Base-by-base conservation (phyloP, 2,329 filamentous ascomycete genomes). In the Trichoderma sp. region DNA sequence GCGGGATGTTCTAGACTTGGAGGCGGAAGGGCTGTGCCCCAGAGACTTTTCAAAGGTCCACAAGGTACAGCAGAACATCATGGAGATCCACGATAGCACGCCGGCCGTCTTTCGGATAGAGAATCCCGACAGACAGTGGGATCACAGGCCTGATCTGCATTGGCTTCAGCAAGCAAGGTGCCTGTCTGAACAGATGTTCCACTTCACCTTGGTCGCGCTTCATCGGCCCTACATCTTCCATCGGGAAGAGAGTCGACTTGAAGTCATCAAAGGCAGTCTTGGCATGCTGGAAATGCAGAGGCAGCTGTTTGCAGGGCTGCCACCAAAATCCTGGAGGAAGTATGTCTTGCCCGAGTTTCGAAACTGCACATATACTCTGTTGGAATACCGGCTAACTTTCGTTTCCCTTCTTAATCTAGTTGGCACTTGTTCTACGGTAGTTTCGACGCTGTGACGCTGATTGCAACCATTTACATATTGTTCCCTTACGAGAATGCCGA, bases 221-320 rank as follows among this genome's bases (percentile, higher is more conserved):
- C 89, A 91, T 73, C 83, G 88, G 28, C 88, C 88, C 0, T 91
- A 90, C 75, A 85, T 91, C 23, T 90, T 91, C 74, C 88, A 87
- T 17, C 84, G 87, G 13, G 78, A 83, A 6, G 79, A 81, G 43
- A 89, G 86, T 75, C 82, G 88, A n/a, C 81, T 82, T 4, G 86
- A 87, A 73, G 88, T 88, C 2, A 82, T 91, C 5, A 83, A 83
- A 74, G 87, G 88, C 5, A 87, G 86, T 63, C 75, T 91, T 4
- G 81, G 82, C 2, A 87, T 89, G 80, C 82, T 91, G 2, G 83
- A 86, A 28, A 81, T 86, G 17, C 88, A 91, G 76, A 82, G 84
- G 72, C 76, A 80, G 43, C 82, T 86, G 63, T 86, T 88, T 74
- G 81, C 84, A 69, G 80, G 82, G 36, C 78, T 89, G 13, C 82